Conservation (phyloP, 2,329 filamentous ascomycete species). For the Cordyceps militaris region DNA sequence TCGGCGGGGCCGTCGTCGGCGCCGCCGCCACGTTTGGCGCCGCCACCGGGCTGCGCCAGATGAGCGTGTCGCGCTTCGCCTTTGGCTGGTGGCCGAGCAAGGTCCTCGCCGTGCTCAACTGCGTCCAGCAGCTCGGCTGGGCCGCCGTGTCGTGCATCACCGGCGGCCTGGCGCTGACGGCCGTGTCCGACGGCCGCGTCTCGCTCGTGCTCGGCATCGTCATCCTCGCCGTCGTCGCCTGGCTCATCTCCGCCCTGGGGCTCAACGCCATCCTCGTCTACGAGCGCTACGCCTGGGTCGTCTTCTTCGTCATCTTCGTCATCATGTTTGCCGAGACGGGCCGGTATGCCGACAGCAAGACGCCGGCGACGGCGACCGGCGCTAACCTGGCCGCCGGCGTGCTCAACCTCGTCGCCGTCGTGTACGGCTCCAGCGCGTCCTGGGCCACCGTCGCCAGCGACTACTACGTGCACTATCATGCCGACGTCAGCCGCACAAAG, state of each 20-base stretch:
- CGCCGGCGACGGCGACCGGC: conserved; percentile 27
- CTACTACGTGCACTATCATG: conserved; percentile 41
- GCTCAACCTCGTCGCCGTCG: conserved; percentile 36
- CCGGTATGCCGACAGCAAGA: conserved; percentile 31
- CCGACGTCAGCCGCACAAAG: conserved; percentile 37
- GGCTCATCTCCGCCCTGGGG: conserved; percentile 46
- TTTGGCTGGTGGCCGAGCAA: conserved; percentile 46
- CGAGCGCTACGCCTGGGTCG: conserved; percentile 43
- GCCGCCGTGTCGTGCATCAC: conserved; percentile 44
- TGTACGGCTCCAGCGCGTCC: conserved; percentile 43
- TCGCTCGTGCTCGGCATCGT: conserved; percentile 46
- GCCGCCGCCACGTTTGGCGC: conserved; percentile 45
- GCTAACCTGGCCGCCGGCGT: conserved; percentile 31
- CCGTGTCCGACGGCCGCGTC: conserved; percentile 38
- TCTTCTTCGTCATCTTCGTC: conserved; percentile 40
- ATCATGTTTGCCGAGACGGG: conserved; percentile 42
- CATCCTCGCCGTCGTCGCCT: conserved; percentile 40
- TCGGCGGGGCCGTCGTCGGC: conserved; percentile 29
- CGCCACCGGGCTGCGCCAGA: conserved; percentile 42
- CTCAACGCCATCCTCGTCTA: conserved; percentile 42
- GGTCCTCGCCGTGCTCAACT: conserved; percentile 37
- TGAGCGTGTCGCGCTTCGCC: conserved; percentile 42
- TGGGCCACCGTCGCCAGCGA: conserved; percentile 36
- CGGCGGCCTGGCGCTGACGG: conserved; percentile 40
- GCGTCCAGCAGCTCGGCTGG: conserved; percentile 39